Base-by-base conservation (phyloP, 2,329 filamentous ascomycete genomes). In the Lasiodiplodia sp. region DNA sequence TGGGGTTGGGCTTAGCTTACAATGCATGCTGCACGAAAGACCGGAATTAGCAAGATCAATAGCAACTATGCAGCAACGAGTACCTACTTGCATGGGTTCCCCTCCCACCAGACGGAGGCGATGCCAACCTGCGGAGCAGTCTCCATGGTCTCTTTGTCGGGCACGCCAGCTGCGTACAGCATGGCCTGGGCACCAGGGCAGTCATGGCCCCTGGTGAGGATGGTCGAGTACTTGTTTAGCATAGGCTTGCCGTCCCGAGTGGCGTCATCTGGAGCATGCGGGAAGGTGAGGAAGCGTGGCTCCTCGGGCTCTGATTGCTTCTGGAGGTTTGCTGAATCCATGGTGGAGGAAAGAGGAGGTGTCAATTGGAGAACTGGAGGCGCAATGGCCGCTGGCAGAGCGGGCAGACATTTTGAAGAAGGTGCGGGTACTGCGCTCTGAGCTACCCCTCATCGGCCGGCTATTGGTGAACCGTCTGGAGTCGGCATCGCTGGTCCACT, bases 71-170 rank as follows among this genome's bases (percentile, higher is more conserved):
- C 57, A 49, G 37, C n/a, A 47, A 60, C 25, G 63, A 23, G 21
- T 38, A 86, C 90, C 82, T 81, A 92, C 90, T 97, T 97, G 88
- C 94, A 97, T 47, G 95, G 93, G 78, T 97, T 97, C 34, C 95
- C 95, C 81, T 97, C 94, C 94, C 94, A 98, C 94, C 94, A 97
- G 4, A 97, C 92, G 5, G 92, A 94, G 8, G 94, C 91, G 76
- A 97, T 89, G 69, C 95, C 95, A 31, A 98, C 92, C 71, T 98
- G 95, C 14, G 95, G 93, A 66, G 92, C 91, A 68, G 87, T 95
- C 82, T 95, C 94, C 92, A 98, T 97, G 75, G 90, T 89, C 68
- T 96, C 85, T 74, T 89, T 86, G 76, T 93, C 88, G 1, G 94
- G 92, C 40, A 98, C 92, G 28, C 95, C 95, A 10, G 95, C 94